Conservation (phyloP, 1,284 basidiomycete species). For the Moniliella sp. region DNA sequence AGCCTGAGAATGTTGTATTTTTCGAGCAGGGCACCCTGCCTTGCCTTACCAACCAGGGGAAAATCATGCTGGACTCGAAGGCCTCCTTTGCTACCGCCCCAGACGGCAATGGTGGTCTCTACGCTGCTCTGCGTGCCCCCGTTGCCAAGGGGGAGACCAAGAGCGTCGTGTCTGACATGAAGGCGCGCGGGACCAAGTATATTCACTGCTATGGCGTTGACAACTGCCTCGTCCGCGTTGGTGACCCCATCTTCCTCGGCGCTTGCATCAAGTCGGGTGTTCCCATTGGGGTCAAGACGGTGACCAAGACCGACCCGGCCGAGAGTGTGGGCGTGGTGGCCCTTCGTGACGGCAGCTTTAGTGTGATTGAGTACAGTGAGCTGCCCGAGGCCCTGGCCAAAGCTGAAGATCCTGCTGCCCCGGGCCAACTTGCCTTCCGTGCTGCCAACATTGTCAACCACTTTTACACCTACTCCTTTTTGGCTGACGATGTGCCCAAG, state of each 20-base stretch:
- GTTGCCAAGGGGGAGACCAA: constrained; percentile 44
- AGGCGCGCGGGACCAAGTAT: constrained; percentile 56
- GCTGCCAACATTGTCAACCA: constrained; percentile 96
- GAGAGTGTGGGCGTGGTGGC: constrained; percentile 92
- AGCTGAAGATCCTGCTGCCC: constrained; percentile 39
- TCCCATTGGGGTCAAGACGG: constrained; percentile 84
- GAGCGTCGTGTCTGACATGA: constrained; percentile 66
- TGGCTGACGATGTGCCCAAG: constrained; percentile 49
- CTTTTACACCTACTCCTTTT: constrained; percentile 77
- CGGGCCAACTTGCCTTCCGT: constrained; percentile 51
- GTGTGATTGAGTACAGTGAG: constrained; percentile 93
- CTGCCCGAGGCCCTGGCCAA: constrained; percentile 69
- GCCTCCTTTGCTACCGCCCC: constrained; percentile 72
- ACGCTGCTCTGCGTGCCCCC: constrained; percentile 67
- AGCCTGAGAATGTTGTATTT: constrained; percentile 60
- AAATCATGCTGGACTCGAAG: constrained; percentile 62
- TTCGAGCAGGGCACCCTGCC: constrained; percentile 96
- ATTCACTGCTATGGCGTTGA: constrained; percentile 92
- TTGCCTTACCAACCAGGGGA: constrained; percentile 78
- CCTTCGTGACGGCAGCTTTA: constrained; percentile 54
- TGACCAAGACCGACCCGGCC: constrained; percentile 61
- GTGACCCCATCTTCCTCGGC: constrained; percentile 87
- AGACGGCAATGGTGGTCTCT: constrained; percentile 90
- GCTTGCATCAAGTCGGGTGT: constrained; percentile 66
- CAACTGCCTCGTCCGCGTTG: constrained; percentile 92